These are phyloP conservation scores for Linum usitatissimum DNA, from an alignment of 345 rosid species.

Conservation along the genomic window DNA sequence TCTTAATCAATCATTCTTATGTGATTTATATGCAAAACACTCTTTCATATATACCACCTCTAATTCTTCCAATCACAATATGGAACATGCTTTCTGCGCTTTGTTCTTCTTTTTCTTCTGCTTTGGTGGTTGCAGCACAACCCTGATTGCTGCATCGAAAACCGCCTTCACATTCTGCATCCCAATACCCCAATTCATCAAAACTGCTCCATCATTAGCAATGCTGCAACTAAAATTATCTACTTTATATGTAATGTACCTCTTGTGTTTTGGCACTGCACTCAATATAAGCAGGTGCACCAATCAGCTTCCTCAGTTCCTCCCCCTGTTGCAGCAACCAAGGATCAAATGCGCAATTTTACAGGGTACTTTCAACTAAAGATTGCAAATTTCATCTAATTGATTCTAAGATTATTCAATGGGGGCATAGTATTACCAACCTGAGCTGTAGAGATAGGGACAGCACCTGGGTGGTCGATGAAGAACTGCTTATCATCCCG, in stretches of 20 bases:
- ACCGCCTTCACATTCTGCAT: conserved; percentile 7
- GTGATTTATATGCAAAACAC: background rate
- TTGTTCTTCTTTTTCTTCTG: conserved; percentile 7
- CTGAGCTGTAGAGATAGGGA: conserved; percentile 7
- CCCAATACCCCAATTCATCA: background rate
- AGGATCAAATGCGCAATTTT: background rate
- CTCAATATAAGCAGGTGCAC: conserved; percentile 4
- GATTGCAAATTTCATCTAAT: no score
- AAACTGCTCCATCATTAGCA: background rate
- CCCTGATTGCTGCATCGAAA: background rate
- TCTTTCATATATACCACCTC: background rate
- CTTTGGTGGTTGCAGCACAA: conserved; percentile 7
- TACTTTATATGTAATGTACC: background rate
- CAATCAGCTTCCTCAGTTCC: conserved; percentile 5
- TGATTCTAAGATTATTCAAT: background rate
- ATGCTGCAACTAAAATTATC: background rate
- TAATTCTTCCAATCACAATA: background rate
- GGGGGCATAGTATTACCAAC: background rate
- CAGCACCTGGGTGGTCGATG: conserved; percentile 3
- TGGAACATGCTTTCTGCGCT: conserved; percentile 6
- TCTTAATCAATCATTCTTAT: no score
- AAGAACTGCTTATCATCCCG: conserved; percentile 8
- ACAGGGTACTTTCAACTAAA: background rate
- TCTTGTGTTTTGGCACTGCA: conserved; percentile 2
- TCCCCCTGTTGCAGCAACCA: conserved; percentile 1